Evolutionary conservation across 495 filamentous ascomycete genomes (phyloP), one percentile per base, ranked within the genome.

Genomic region (Penicillium simplicissimum): DNA sequence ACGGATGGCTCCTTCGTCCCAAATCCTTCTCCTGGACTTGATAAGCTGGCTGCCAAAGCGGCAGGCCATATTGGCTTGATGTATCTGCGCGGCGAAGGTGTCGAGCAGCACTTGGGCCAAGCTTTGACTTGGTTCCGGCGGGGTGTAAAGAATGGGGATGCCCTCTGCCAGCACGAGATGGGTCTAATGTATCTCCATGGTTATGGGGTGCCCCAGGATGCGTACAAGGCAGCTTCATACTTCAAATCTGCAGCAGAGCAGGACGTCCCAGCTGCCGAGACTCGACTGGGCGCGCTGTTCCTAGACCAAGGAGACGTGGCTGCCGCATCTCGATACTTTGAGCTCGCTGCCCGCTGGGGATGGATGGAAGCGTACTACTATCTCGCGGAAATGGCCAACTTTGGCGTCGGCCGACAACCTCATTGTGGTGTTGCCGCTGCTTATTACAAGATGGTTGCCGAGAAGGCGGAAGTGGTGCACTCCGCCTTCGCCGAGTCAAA

Each of bases 331-430:
- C 82, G 85, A 35, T 97, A 96, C 69, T 97, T 99, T 61, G 94
- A 98, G 62, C 80, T 95, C n/a, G 95, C 96, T 19, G 90, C 89
- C 52, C 84, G 92, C 36, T 91, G 93, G 76, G 88, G 88, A 14
- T 91, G 90, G 72, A 91, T 98, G 62, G 95, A 98, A 74, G 89
- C 95, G 1, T 94, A 90, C 65, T 99, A 98, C 76, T 96, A 96
- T 70, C 88, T 99, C 3, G 95, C 92, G 0, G 95, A 98, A 74
- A 84, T 97, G 73, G 90, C 85, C 52, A 87, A 93, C 61, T 84
- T 90, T 57, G 94, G 92, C 0, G 79, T 96, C 53, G 92, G 90
- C 15, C 80, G 90, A 48, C 90, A 96, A 51, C 84, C 87, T 59
- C 90, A 89, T 38, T 99, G 95, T 70, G 83, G 79, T 23, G 76